A percentile compares a stretch with the other conserved stretches of the same genome.
phyloP scores from a whole-genome alignment of 1,139 yeast species.

The Trichomonascaceae sp. region DNA sequence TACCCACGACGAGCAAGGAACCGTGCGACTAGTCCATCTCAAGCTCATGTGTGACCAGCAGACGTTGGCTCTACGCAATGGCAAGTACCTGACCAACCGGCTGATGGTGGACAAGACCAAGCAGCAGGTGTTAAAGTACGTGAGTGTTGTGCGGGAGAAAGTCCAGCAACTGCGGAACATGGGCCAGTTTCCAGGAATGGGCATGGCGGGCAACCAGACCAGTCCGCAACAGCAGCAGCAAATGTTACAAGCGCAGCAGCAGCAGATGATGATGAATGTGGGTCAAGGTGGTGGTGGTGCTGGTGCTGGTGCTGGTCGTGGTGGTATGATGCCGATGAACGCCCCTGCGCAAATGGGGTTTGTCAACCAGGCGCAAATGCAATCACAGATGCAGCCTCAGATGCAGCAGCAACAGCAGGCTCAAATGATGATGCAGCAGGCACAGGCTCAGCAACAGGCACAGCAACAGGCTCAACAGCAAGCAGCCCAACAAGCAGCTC shows the following conservation, averaged over 20 bases:
- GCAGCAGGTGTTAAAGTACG: constrained; percentile 59
- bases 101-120: constrained; percentile 59
- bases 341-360: neutral
- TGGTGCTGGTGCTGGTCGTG: neutral
- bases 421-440: constrained; percentile 4
- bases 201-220: constrained; percentile 2
- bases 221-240: constrained; percentile 7
- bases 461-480: constrained; percentile 1
- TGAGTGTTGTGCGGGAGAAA: constrained; percentile 55
- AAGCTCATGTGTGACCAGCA: constrained; percentile 69
- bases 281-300: neutral
- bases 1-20: constrained; percentile 61
- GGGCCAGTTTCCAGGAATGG: neutral
- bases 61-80: constrained; percentile 50
- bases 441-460: constrained; percentile 3
- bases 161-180: constrained; percentile 13
- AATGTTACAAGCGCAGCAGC: constrained; percentile 5
- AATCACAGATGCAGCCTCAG: constrained; percentile 7
- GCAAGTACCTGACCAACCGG: constrained; percentile 52
- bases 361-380: constrained; percentile 4
- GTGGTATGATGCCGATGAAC: constrained; percentile 1
- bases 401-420: constrained; percentile 6
- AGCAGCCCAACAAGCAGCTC: too few relatives aligned
- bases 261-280: constrained; percentile 2
- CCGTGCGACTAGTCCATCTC: constrained; percentile 64